Percentiles rank a stretch among this genome's conserved stretches.
Evolutionary conservation across 306 rosid species (phyloP).

Genomic region (Neltuma alba): DNA sequence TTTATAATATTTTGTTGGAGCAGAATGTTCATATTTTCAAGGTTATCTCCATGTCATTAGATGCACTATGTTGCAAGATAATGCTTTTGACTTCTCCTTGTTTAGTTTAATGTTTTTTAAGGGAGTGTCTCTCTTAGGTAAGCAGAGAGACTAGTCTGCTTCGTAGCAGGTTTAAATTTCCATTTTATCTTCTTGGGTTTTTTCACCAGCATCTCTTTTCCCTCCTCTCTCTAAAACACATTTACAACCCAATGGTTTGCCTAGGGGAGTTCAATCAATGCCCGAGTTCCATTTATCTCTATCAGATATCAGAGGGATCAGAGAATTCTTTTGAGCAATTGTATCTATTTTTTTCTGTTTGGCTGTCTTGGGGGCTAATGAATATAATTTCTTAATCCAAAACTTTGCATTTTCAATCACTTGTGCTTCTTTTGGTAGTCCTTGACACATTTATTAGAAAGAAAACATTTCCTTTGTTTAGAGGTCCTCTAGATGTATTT

Average conservation of each 20-base stretch:
- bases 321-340: background rate
- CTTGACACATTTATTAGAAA: background rate
- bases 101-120: too few relatives aligned
- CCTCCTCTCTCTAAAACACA: background rate
- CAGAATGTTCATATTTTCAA: too few relatives aligned
- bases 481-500: background rate
- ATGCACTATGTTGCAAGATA: too few relatives aligned
- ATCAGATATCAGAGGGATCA: background rate
- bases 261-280: too few relatives aligned
- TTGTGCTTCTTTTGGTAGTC: background rate
- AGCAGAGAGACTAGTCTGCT: background rate
- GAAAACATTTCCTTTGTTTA: background rate
- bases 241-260: too few relatives aligned
- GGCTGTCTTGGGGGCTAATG: background rate
- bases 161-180: background rate
- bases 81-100: too few relatives aligned
- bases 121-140: background rate
- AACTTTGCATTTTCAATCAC: background rate
- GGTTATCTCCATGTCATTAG: too few relatives aligned
- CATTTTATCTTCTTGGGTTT: background rate
- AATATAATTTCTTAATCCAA: background rate
- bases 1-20: too few relatives aligned
- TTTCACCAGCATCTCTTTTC: background rate
- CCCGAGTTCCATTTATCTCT: background rate
- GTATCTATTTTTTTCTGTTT: background rate